These are phyloP conservation scores for Fusarium pininemorale DNA, from an alignment of 2,329 filamentous ascomycete species.

Conservation along the genomic window DNA sequence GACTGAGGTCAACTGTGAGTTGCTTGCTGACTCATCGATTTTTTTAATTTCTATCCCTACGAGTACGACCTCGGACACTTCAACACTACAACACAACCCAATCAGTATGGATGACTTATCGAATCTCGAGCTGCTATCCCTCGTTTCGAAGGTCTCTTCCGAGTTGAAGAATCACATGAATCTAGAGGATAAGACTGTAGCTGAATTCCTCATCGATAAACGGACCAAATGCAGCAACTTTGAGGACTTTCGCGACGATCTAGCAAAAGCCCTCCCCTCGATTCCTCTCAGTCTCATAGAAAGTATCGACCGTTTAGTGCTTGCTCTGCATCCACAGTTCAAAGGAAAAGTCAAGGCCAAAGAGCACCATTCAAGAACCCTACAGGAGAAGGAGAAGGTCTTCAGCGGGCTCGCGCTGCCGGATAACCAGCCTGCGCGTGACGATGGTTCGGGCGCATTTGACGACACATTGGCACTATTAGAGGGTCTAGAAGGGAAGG, in stretches of 20 bases:
- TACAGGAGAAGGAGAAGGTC: constrained; percentile 82
- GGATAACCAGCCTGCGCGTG: constrained; percentile 67
- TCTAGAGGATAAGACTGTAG: constrained; percentile 91
- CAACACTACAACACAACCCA: too few relatives aligned
- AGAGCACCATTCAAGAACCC: constrained; percentile 52
- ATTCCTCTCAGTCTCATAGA: constrained; percentile 89
- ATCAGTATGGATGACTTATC: constrained; percentile 80
- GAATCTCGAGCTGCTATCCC: constrained; percentile 89
- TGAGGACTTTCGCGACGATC: constrained; percentile 77
- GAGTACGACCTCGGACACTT: too few relatives aligned
- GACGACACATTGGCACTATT: constrained; percentile 93
- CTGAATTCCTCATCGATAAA: constrained; percentile 95
- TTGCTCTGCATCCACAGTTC: constrained; percentile 90
- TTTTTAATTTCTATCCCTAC: neutral
- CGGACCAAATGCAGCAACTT: constrained; percentile 78
- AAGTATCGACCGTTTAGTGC: constrained; percentile 87
- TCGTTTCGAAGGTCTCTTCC: constrained; percentile 93
- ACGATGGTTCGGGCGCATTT: constrained; percentile 69
- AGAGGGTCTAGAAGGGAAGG: constrained; percentile 82
- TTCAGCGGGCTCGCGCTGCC: constrained; percentile 91
- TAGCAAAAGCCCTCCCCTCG: constrained; percentile 69
- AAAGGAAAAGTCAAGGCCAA: constrained; percentile 60
- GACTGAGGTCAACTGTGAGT: neutral
- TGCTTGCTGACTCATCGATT: neutral
- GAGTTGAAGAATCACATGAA: constrained; percentile 95